phyloP scores from a whole-genome alignment of 768 basidiomycete genomes.

The Trametes gibbosa region DNA sequence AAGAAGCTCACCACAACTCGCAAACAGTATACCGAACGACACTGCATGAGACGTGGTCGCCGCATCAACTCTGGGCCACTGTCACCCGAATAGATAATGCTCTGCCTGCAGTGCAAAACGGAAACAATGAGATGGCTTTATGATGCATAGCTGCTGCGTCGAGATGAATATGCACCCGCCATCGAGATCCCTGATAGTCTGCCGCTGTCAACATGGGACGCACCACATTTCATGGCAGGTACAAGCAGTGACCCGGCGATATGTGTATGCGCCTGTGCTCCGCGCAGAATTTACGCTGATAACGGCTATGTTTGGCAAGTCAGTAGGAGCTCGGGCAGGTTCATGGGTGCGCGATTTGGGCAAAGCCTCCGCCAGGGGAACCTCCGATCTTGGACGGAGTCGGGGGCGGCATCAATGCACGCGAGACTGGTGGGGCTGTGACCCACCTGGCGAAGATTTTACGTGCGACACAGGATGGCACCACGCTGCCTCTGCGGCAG shows the following conservation, averaged over 20 bases:
- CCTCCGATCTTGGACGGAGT: conserved; percentile 6
- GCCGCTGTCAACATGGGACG: neutral
- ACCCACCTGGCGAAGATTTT: neutral
- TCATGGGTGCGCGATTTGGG: neutral
- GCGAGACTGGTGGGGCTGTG: conserved; percentile 1
- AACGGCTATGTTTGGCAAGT: no score
- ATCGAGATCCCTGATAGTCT: neutral
- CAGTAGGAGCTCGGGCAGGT: no score
- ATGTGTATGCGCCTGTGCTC: neutral
- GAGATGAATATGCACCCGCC: neutral
- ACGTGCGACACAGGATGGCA: neutral
- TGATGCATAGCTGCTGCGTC: neutral
- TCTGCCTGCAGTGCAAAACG: no score
- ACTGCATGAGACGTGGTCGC: no score
- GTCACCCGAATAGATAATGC: no score
- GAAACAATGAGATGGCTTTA: neutral
- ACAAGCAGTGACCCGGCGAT: conserved; percentile 7
- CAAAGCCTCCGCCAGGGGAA: neutral
- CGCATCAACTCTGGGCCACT: no score
- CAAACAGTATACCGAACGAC: no score
- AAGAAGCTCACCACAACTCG: no score
- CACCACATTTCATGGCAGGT: neutral
- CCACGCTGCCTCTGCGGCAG: neutral
- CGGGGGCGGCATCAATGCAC: neutral
- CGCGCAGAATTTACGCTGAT: neutral